These are phyloP conservation scores for Stropharia rugosoannulata DNA, from an alignment of 768 basidiomycete genomes.

Conservation along the genomic window DNA sequence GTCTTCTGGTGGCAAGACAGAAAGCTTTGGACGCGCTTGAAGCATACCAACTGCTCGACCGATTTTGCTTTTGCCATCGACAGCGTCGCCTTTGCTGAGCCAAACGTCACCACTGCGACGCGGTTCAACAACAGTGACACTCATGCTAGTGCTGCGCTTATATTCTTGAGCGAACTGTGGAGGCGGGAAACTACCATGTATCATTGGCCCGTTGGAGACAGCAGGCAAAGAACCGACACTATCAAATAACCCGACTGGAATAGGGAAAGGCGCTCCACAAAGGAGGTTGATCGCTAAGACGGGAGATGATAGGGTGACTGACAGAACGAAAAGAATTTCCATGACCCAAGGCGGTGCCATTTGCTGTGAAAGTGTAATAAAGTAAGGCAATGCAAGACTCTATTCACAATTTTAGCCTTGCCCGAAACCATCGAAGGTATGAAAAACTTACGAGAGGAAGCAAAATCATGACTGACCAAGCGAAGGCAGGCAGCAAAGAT, in stretches of 20 bases:
- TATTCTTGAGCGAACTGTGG: slow-evolving; percentile 52
- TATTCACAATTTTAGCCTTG: slow-evolving; percentile 21
- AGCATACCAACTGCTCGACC: slow-evolving; percentile 65
- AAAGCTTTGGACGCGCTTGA: slow-evolving; percentile 61
- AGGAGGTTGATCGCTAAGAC: slow-evolving; percentile 62
- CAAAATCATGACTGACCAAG: slow-evolving; percentile 71
- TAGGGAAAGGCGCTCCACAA: slow-evolving; percentile 60
- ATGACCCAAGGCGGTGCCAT: slow-evolving; percentile 33
- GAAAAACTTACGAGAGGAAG: slow-evolving; percentile 58
- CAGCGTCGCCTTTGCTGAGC: slow-evolving; percentile 70
- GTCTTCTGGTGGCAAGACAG: slow-evolving; percentile 62
- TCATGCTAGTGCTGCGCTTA: slow-evolving; percentile 63
- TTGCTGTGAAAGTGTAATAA: slow-evolving; percentile 42
- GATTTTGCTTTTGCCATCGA: slow-evolving; percentile 62
- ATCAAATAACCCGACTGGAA: slow-evolving; percentile 67
- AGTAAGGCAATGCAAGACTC: slow-evolving; percentile 65
- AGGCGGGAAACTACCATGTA: slow-evolving; percentile 37
- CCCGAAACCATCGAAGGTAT: neutral
- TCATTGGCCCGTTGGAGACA: slow-evolving; percentile 42
- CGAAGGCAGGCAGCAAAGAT: slow-evolving; percentile 50
- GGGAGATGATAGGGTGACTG: slow-evolving; percentile 68
- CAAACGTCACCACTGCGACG: slow-evolving; percentile 75
- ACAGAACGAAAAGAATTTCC: slow-evolving; percentile 56
- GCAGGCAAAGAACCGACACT: slow-evolving; percentile 41
- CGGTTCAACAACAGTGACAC: slow-evolving; percentile 67